phyloP scores from a whole-genome alignment of 805 yeast genomes.

The Schwanniomyces yamadae region DNA sequence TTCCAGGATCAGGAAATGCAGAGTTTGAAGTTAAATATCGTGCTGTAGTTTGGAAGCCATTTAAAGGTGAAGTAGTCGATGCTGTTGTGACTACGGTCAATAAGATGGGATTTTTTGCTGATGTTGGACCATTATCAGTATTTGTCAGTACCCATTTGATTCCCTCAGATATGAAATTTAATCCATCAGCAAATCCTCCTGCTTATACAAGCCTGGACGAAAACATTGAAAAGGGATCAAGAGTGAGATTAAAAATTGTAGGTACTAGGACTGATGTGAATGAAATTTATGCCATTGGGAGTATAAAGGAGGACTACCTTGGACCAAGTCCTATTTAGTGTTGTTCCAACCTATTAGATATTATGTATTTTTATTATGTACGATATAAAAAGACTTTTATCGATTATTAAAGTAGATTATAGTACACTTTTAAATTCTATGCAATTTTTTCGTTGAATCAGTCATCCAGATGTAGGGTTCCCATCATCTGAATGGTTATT shows the following conservation, averaged over 20 bases:
- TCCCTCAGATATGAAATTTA: conserved; percentile 90
- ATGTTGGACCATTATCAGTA: conserved; percentile 94
- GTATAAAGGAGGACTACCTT: conserved; percentile 95
- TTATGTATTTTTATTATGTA: too few relatives aligned
- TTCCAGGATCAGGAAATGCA: conserved; percentile 91
- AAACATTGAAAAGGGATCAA: conserved; percentile 88
- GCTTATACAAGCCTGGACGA: conserved; percentile 95
- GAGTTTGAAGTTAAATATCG: conserved; percentile 94
- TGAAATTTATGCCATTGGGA: conserved; percentile 95
- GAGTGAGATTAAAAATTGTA: conserved; percentile 91
- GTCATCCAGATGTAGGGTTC: too few relatives aligned
- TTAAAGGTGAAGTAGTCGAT: conserved; percentile 98
- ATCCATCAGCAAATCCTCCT: conserved; percentile 97
- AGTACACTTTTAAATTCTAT: too few relatives aligned
- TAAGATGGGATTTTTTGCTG: conserved; percentile 95
- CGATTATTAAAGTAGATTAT: too few relatives aligned
- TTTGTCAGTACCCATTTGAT: conserved; percentile 93
- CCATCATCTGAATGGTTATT: too few relatives aligned
- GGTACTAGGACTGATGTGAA: conserved; percentile 98
- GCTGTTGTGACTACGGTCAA: conserved; percentile 93
- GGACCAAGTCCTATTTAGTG: conserved; percentile 64
- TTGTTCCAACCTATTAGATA: too few relatives aligned
- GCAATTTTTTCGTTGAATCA: too few relatives aligned
- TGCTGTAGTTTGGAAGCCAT: conserved; percentile 98
- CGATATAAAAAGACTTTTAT: too few relatives aligned